Evolutionary conservation across 1,284 basidiomycete genomes (phyloP).

Genomic region (Puccinia hordei): DNA sequence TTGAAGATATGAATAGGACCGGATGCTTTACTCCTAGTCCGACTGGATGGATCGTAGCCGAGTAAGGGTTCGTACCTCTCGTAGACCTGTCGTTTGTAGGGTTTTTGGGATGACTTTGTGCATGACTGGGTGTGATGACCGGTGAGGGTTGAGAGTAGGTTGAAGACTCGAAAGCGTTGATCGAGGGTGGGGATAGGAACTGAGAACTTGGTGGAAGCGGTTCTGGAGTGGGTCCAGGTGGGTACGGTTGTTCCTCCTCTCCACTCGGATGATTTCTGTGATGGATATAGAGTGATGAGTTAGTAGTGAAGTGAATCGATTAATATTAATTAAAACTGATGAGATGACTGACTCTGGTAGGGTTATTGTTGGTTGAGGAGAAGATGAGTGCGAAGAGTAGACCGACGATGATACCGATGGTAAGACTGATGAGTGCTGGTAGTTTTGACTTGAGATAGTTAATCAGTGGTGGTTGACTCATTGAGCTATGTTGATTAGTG

Average conservation of each 20-base stretch:
- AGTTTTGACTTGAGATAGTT: conserved; percentile 49
- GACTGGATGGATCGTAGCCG: conserved; percentile 69
- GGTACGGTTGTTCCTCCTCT: conserved; percentile 44
- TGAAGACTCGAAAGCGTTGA: conserved; percentile 79
- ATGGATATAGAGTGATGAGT: background rate
- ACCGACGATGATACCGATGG: conserved; percentile 46
- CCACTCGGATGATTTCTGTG: conserved; percentile 32
- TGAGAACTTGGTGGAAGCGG: conserved; percentile 38
- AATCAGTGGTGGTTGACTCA: background rate
- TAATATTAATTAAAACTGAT: too few species aligned
- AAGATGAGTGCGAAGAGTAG: conserved; percentile 39
- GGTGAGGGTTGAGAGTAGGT: conserved; percentile 79
- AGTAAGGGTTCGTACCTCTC: conserved; percentile 80
- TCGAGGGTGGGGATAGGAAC: conserved; percentile 60
- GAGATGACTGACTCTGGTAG: background rate
- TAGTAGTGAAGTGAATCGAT: too few species aligned
- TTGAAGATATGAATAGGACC: conserved; percentile 67
- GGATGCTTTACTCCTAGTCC: background rate
- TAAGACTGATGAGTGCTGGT: conserved; percentile 40
- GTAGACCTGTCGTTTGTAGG: conserved; percentile 78
- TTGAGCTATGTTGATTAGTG: background rate
- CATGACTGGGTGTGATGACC: conserved; percentile 86
- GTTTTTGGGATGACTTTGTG: conserved; percentile 75
- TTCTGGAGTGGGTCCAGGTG: conserved; percentile 50
- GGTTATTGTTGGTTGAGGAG: background rate